Base-by-base conservation (phyloP, 164 flowering plant species). In the Vitis labrusca region DNA sequence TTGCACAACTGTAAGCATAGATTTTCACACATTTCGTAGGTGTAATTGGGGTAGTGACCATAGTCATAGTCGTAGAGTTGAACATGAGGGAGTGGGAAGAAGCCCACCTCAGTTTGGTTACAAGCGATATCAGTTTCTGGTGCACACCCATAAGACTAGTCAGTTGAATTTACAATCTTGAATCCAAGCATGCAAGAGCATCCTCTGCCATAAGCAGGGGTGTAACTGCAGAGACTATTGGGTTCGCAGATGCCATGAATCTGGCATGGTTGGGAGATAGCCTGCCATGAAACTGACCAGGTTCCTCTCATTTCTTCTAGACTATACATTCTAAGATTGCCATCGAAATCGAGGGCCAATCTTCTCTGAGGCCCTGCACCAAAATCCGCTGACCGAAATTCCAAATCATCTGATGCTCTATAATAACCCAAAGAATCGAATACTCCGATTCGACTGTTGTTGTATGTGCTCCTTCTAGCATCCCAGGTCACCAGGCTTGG, bases 101-200 rank as follows among this genome's bases (percentile, higher is more conserved):
- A 32, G 6, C 44, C 44, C 44, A 32, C 44, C 44, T 32, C 44
- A 3, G 44, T 32, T 32, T 7, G 44, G 5, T 9, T 12, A 48
- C 56, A 70, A 10, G 1, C 44, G 44, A 32, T 32, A 7, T 32
- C 30, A 2, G 8, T 59, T 0, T 11, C 13, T 8, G 84, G 72
- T 59, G 68, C 68, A 30, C 88, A 85, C 3, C 88, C 88, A 6
- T 52, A 13, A 11, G 74, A 56, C 88, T 82, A 79, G 37, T 77
- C 83, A 0, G 58, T 3, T 0, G 1, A 44, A 47, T 74, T 50
- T 32, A 32, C 44, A 32, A 72, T 56, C 76, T 13, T 62, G 50
- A n/a, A 70, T 2, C 78, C 78, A 0, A 74, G 76, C 0, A 74
- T 1, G 52, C 83, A 80, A 30, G 74, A 50, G 51, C 83, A 77